phyloP scores from a whole-genome alignment of 2,329 filamentous ascomycete species.

The Aureobasidium melanogenum region DNA sequence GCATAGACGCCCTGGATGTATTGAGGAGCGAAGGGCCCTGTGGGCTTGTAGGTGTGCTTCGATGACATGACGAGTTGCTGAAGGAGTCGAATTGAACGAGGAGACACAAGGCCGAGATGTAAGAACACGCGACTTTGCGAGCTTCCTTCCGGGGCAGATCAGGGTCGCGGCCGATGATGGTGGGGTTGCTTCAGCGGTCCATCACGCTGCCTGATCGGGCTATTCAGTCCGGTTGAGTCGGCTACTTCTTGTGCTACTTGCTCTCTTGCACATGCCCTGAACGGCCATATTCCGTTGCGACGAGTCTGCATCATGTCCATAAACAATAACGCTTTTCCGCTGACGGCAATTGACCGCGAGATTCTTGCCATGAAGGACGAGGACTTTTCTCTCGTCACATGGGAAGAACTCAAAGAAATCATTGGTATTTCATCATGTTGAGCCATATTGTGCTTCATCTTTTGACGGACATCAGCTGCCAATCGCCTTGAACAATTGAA shows the following conservation, averaged over 20 bases:
- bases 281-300: neutral
- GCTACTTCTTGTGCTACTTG: neutral
- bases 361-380: constrained; percentile 44
- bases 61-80: constrained; percentile 10
- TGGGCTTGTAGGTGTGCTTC: constrained; percentile 18
- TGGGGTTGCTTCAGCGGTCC: neutral
- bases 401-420: constrained; percentile 43
- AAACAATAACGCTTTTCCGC: constrained; percentile 28
- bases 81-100: neutral
- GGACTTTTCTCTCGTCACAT: constrained; percentile 43
- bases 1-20: constrained; percentile 77
- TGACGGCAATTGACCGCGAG: constrained; percentile 41
- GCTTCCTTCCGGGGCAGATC: neutral
- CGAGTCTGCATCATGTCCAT: neutral
- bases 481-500: constrained; percentile 49
- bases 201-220: neutral
- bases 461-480: constrained; percentile 22
- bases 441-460: neutral
- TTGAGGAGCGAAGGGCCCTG: constrained; percentile 45
- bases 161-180: neutral
- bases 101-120: constrained; percentile 18
- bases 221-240: neutral
- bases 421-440: constrained; percentile 32
- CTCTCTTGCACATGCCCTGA: neutral
- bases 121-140: constrained; percentile 19